These are phyloP conservation scores for Claviceps paspali DNA, from an alignment of 2,329 filamentous ascomycete species.

Conservation along the genomic window DNA sequence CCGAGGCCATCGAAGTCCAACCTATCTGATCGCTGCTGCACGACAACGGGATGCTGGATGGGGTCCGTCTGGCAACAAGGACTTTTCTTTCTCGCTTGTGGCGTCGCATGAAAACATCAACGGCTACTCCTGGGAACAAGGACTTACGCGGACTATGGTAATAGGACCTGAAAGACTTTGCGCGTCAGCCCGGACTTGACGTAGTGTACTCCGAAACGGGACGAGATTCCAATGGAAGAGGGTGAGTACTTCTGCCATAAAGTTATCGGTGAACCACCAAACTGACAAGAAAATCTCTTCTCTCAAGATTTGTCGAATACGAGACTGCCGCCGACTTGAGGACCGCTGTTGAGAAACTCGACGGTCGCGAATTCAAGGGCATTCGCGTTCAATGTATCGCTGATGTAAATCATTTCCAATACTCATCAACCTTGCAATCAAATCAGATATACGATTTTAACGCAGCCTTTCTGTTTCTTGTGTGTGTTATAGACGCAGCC, in stretches of 20 bases:
- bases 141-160: conserved; percentile 70
- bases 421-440: background rate
- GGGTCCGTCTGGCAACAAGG: conserved; percentile 17
- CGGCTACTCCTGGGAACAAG: conserved; percentile 38
- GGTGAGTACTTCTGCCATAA: conserved; percentile 40
- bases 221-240: conserved; percentile 81
- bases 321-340: conserved; percentile 83
- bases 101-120: conserved; percentile 3
- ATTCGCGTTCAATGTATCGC: conserved; percentile 70
- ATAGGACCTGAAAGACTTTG: conserved; percentile 99
- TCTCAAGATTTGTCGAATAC: conserved; percentile 80
- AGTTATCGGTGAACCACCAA: background rate
- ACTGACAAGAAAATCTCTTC: background rate
- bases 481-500: conserved; percentile 59
- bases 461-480: background rate
- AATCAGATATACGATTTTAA: background rate
- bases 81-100: conserved; percentile 12
- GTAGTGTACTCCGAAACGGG: conserved; percentile 96
- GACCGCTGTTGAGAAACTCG: conserved; percentile 86
- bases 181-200: conserved; percentile 87
- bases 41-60: conserved; percentile 18
- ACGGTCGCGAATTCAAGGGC: conserved; percentile 86
- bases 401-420: conserved; percentile 49
- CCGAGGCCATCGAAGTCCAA: conserved; percentile 4
- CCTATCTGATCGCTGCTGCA: background rate